These are phyloP conservation scores for Syncephalastrum sp. DNA, from an alignment of 371 early-diverging fungal genomes.

Conservation along the genomic window DNA sequence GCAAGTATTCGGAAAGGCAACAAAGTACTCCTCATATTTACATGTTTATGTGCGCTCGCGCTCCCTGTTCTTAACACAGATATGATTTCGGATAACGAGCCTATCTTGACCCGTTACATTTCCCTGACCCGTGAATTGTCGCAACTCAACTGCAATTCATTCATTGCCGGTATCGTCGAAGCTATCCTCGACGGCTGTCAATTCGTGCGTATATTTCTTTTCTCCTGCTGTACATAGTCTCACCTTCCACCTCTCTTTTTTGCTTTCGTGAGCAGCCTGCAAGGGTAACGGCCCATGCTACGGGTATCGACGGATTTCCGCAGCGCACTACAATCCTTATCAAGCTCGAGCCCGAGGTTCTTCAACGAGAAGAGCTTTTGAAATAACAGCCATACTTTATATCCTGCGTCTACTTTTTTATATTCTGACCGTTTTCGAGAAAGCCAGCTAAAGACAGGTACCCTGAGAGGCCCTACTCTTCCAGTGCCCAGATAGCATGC, in stretches of 20 bases:
- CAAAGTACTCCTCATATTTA: not conserved
- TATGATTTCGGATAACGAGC: slow-evolving; percentile 97
- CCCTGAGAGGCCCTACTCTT: too few species aligned
- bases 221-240: slow-evolving; percentile 4
- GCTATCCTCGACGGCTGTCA: slow-evolving; percentile 89
- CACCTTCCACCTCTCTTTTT: not conserved
- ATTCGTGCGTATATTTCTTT: slow-evolving; percentile 68
- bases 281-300: slow-evolving; percentile 91
- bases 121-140: slow-evolving; percentile 92
- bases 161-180: slow-evolving; percentile 94
- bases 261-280: slow-evolving; percentile 66
- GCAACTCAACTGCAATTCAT: slow-evolving; percentile 89
- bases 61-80: slow-evolving; percentile 45
- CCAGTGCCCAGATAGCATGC: too few species aligned
- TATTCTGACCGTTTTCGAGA: too few species aligned
- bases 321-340: slow-evolving; percentile 90
- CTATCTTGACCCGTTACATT: slow-evolving; percentile 82
- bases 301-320: slow-evolving; percentile 89
- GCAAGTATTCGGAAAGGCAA: slow-evolving; percentile 35
- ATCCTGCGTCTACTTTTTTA: not conserved
- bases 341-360: slow-evolving; percentile 84
- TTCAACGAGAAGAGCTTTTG: slow-evolving; percentile 75
- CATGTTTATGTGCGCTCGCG: not conserved
- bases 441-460: too few species aligned
- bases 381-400: slow-evolving; percentile 33